Evolutionary conservation across 495 filamentous ascomycete species (phyloP).

Genomic region (Aspergillus saccharolyticus): DNA sequence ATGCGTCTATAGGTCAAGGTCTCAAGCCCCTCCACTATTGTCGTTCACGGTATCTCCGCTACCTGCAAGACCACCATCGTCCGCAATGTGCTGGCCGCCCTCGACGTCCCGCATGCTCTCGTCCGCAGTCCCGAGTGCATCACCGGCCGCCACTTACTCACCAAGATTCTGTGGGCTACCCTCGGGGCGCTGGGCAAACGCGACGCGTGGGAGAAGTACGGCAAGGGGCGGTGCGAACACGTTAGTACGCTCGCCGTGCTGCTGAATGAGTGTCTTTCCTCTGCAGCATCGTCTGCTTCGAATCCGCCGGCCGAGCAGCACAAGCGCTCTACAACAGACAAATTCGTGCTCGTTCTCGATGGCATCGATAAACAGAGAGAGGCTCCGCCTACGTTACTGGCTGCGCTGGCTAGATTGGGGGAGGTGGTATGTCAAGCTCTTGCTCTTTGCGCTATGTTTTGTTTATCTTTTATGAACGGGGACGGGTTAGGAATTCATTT

Average conservation of each 20-base stretch:
- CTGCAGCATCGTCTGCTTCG: conserved; percentile 12
- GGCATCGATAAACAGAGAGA: conserved; percentile 87
- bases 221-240: conserved; percentile 66
- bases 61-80: conserved; percentile 82
- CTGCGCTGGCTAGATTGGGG: conserved; percentile 73
- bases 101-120: conserved; percentile 59
- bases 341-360: conserved; percentile 83
- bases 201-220: conserved; percentile 36
- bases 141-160: conserved; percentile 81
- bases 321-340: conserved; percentile 24
- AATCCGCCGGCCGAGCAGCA: background rate
- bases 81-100: conserved; percentile 52
- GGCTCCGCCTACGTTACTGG: conserved; percentile 69
- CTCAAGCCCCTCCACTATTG: conserved; percentile 53
- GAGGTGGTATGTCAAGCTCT: conserved; percentile 56
- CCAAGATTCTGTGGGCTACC: conserved; percentile 44
- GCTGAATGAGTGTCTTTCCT: conserved; percentile 52
- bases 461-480: no score
- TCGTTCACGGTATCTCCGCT: conserved; percentile 83
- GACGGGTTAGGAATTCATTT: background rate
- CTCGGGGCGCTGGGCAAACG: conserved; percentile 35
- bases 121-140: conserved; percentile 82
- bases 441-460: background rate
- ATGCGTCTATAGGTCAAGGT: conserved; percentile 29
- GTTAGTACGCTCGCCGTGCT: conserved; percentile 68